Base-by-base conservation (phyloP, 257 asterid species). In the Petunia secreta region DNA sequence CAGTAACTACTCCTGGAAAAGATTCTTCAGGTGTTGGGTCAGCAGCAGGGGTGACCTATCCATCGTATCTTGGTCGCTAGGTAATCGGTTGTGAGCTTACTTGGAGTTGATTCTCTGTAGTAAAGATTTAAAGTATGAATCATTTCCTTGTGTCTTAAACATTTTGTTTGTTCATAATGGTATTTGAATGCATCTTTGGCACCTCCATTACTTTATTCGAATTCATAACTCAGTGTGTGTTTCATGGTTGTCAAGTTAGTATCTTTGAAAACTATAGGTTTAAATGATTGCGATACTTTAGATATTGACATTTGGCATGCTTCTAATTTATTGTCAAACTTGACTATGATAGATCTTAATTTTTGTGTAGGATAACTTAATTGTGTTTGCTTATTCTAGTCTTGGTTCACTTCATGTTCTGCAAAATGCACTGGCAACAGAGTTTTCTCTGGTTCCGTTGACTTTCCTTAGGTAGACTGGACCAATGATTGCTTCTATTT, bases 1-100 rank as follows among this genome's bases (percentile, higher is more conserved):
- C 85, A 8, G 80, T 84, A 38, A 67, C 71, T 63, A 60, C 91
- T 38, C 74, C 81, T 38, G 44, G 85, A 16, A 86, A 83, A 77
- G 84, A 83, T 81, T 86, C 87, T 10, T 55, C 89, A 65, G 87
- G 88, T 44, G 67, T 75, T 79, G 91, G 78, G 36, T 75, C 86
- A 4, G 38, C 86, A 4, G 38, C 83, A 6, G 82, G 89, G 50
- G 67, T 80, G 4, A 34, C 86, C 39, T 85, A 68, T n/a, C 81
- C 92, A 0, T 77, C 93, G 0, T 89, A 87, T 79, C 76, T 81
- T 66, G 83, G 81, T 25, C 88, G 89, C n/a, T 92, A 91, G 92
- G 91, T 86, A 76, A 74, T 83, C 2, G 73, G 55, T 64, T 71
- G 38, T 63, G 43, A 79, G 75, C 68, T 58, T 39, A 6, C 1